Conservation (phyloP, 805 yeast species). For the Candida hungchunana region DNA sequence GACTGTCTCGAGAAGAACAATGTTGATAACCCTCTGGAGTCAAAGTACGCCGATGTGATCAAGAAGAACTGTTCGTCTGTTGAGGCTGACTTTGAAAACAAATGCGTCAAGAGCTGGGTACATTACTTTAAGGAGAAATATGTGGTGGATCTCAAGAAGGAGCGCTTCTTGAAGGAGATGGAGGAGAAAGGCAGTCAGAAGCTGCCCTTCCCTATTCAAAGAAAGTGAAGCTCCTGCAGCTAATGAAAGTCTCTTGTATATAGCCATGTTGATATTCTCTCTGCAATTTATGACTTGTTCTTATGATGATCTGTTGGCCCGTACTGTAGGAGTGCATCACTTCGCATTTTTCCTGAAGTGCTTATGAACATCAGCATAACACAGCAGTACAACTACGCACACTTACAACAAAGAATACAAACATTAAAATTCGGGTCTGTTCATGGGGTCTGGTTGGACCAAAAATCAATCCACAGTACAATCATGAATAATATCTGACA, state of each 20-base stretch:
- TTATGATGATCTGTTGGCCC: too few species aligned
- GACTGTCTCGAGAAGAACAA: constrained; percentile 65
- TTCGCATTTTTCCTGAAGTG: too few species aligned
- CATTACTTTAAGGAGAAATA: constrained; percentile 88
- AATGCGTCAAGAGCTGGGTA: constrained; percentile 86
- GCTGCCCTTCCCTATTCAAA: constrained; percentile 25
- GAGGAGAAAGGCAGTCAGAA: constrained; percentile 56
- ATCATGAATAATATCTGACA: too few species aligned
- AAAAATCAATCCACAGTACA: too few species aligned
- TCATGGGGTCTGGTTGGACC: too few species aligned
- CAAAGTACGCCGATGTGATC: constrained; percentile 42
- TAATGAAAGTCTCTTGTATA: too few species aligned
- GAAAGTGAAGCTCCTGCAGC: constrained; percentile 8
- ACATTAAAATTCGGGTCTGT: too few species aligned
- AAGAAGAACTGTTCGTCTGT: constrained; percentile 52
- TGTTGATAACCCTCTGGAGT: constrained; percentile 67
- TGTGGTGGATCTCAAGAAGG: constrained; percentile 68
- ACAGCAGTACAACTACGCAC: too few species aligned
- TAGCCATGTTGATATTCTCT: too few species aligned
- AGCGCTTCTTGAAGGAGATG: constrained; percentile 61
- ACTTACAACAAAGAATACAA: too few species aligned
- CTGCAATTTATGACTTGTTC: not conserved
- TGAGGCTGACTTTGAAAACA: constrained; percentile 57
- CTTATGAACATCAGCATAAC: too few species aligned
- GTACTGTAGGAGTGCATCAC: too few species aligned